Evolutionary conservation across 495 filamentous ascomycete species (phyloP).

Genomic region (Sabuloglossum arenarium): DNA sequence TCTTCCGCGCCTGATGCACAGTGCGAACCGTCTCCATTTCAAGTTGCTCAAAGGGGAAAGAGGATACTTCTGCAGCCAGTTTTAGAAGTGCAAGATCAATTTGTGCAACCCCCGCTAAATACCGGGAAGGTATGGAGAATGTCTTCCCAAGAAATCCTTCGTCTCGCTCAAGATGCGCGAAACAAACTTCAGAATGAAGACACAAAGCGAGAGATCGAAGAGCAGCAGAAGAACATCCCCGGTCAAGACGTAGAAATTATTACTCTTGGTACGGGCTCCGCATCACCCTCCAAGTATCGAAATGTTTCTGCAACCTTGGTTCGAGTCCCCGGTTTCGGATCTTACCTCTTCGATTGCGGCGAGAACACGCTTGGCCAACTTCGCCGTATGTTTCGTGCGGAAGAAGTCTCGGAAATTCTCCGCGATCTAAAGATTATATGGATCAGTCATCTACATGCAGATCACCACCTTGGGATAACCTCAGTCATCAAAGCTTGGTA

Average conservation of each 20-base stretch:
- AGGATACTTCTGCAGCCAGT: constrained; percentile 44
- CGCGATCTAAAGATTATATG: constrained; percentile 65
- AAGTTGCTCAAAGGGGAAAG: constrained; percentile 26
- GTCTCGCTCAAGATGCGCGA: constrained; percentile 27
- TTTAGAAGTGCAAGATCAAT: constrained; percentile 28
- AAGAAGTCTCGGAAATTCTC: constrained; percentile 45
- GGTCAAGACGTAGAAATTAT: constrained; percentile 61
- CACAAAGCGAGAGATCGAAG: constrained; percentile 8
- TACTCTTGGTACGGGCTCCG: constrained; percentile 76
- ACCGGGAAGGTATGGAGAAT: constrained; percentile 17
- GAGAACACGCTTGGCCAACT: constrained; percentile 91
- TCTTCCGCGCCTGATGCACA: constrained; percentile 1
- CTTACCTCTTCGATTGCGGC: constrained; percentile 74
- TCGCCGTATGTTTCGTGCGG: constrained; percentile 41
- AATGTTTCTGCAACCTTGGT: constrained; percentile 84
- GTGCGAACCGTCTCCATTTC: constrained; percentile 7
- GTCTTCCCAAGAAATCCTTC: constrained; percentile 24
- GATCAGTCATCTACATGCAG: constrained; percentile 90
- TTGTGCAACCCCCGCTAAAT: constrained; percentile 31
- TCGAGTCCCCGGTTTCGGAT: constrained; percentile 62
- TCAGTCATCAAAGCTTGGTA: constrained; percentile 66
- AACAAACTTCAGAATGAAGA: constrained; percentile 19
- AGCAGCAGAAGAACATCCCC: constrained; percentile 33
- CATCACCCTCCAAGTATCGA: constrained; percentile 73
- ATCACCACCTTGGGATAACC: constrained; percentile 78